phyloP scores from a whole-genome alignment of 2,329 filamentous ascomycete species.

The Hypoxylon sp. region DNA sequence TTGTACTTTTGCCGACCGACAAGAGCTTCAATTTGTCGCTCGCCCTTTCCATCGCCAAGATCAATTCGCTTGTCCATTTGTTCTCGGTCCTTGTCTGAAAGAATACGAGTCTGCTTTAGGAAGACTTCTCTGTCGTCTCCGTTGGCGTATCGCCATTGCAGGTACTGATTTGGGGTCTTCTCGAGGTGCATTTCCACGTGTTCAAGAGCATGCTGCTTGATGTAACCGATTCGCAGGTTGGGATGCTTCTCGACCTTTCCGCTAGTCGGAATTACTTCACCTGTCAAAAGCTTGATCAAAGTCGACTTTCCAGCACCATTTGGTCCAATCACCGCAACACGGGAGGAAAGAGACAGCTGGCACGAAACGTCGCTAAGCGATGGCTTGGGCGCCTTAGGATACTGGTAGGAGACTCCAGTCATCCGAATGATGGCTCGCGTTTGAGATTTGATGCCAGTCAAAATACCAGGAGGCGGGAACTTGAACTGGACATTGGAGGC shows the following conservation, averaged over 20 bases:
- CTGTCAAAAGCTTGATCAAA: slow-evolving; percentile 96
- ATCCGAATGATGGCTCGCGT: slow-evolving; percentile 96
- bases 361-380: slow-evolving; percentile 91
- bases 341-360: slow-evolving; percentile 87
- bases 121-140: slow-evolving; percentile 97
- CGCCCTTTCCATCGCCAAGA: slow-evolving; percentile 83
- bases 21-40: slow-evolving; percentile 84
- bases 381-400: slow-evolving; percentile 89
- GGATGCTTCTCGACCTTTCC: slow-evolving; percentile 98
- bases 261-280: slow-evolving; percentile 84
- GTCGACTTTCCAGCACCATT: slow-evolving; percentile 99
- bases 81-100: slow-evolving; percentile 85
- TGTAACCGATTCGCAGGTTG: slow-evolving; percentile 98
- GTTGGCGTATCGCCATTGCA: slow-evolving; percentile 98
- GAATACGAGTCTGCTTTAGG: slow-evolving; percentile 95
- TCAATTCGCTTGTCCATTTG: slow-evolving; percentile 95
- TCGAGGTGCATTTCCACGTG: slow-evolving; percentile 99
- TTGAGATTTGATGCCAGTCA: slow-evolving; percentile 94
- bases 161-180: slow-evolving; percentile 98
- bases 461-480: slow-evolving; percentile 94
- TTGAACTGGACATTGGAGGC: slow-evolving; percentile 94
- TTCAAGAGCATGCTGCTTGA: slow-evolving; percentile 98
- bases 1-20: slow-evolving; percentile 99
- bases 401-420: slow-evolving; percentile 92
- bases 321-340: slow-evolving; percentile 95